Conservation (phyloP, 2,329 filamentous ascomycete species). For the Ophiocordyceps polyrhachis-furcata region DNA sequence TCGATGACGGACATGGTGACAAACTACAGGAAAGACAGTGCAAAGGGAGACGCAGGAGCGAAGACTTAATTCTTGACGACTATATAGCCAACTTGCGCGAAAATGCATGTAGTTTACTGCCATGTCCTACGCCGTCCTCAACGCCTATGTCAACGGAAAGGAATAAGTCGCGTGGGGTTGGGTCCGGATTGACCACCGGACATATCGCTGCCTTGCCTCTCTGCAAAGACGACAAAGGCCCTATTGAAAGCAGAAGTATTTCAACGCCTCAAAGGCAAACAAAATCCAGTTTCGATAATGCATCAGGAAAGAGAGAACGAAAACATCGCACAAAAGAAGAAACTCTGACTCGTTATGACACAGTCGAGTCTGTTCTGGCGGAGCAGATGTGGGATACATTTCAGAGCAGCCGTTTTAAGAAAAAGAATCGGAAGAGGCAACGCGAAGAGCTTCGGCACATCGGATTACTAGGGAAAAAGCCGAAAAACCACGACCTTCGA, state of each 20-base stretch:
- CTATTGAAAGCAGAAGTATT: too few species aligned
- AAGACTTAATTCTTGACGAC: constrained; percentile 42
- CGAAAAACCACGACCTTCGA: constrained; percentile 38
- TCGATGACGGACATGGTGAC: not conserved
- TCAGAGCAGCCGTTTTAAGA: constrained; percentile 51
- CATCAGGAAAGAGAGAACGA: not conserved
- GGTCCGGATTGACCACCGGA: not conserved
- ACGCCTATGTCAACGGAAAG: constrained; percentile 2
- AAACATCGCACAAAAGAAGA: constrained; percentile 31
- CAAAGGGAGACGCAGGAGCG: constrained; percentile 4
- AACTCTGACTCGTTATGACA: constrained; percentile 25
- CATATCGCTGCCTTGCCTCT: not conserved
- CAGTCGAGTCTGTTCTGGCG: not conserved
- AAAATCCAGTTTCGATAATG: too few species aligned
- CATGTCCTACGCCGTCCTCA: constrained; percentile 29
- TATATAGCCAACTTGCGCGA: constrained; percentile 50
- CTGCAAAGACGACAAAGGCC: too few species aligned
- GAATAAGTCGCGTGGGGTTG: constrained; percentile 3
- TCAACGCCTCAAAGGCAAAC: too few species aligned
- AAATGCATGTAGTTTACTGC: constrained; percentile 36
- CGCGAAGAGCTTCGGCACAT: constrained; percentile 49
- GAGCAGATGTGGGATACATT: constrained; percentile 20
- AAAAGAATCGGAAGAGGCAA: constrained; percentile 49
- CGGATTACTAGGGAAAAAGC: constrained; percentile 43
- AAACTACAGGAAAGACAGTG: not conserved